Evolutionary conservation across 352 stramenopile genomes (phyloP), one percentile per base, ranked within the genome.

Genomic region (Peronospora destructor): DNA sequence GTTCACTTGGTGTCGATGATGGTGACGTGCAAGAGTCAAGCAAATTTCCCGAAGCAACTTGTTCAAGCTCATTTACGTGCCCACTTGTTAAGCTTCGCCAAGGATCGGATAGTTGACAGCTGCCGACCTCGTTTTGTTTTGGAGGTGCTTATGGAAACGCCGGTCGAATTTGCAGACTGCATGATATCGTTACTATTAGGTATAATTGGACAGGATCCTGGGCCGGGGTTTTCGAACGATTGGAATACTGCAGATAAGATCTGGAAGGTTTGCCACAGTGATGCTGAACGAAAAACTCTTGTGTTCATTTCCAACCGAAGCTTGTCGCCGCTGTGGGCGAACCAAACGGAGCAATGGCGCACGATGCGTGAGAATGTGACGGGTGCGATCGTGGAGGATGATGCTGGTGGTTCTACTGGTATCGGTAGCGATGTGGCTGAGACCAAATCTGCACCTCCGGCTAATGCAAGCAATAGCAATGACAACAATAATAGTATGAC

Each of bases 21-120:
- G 46, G 68, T 85, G 43, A 78, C 77, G 45, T 72, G 74, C 53
- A 68, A 65, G 28, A 60, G 68, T 1, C 49, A 66, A 39, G 33
- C 60, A 30, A 72, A 86, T 37, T 86, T 88, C 36, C 81, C 81
- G 2, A 69, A 64, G 35, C 75, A 82, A 39, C 74, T 89, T 9
- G 68, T 87, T 5, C 66, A 85, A 56, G 64, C 78, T 13, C 75
- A 91, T 61, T 44, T 89, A 14, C 66, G 73, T 9, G 44, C 56
- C 14, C 64, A 80, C 5, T 56, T 84, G 26, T 45, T 59, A 13
- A 49, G 17, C 3, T 35, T 50, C 5, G 6, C 26, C n/a, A 54
- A 50, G 37, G 40, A 61, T 4, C 17, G 52, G 28, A 21, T 4
- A 0, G 28, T 14, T 21, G 48, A 49, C 37, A 48, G 34, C 12